These are phyloP conservation scores for Cerioporus squamosus DNA, from an alignment of 1,284 basidiomycete species.

Conservation along the genomic window DNA sequence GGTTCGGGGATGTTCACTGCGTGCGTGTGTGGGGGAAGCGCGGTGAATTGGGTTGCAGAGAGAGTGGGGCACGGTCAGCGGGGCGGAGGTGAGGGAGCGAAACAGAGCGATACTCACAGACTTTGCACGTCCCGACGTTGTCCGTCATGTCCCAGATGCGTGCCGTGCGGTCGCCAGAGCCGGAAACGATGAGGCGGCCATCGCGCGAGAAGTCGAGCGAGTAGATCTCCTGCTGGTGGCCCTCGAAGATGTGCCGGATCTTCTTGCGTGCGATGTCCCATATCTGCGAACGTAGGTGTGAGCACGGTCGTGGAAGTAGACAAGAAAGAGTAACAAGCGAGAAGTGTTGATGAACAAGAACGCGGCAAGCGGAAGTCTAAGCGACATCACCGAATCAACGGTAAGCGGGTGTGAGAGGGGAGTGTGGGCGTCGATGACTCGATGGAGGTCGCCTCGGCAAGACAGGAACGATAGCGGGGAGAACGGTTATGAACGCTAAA, in stretches of 20 bases:
- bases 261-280: slow-evolving; percentile 27
- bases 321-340: background rate
- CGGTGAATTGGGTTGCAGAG: background rate
- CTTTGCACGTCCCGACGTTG: slow-evolving; percentile 42
- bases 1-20: slow-evolving; percentile 44
- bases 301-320: too few species aligned
- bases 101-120: slow-evolving; percentile 35
- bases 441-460: background rate
- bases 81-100: background rate
- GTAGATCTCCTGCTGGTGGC: slow-evolving; percentile 89
- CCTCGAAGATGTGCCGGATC: slow-evolving; percentile 91
- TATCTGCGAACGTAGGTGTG: background rate
- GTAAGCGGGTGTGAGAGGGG: background rate
- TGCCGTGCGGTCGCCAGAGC: slow-evolving; percentile 85
- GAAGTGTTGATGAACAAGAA: background rate
- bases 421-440: background rate
- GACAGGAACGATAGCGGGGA: background rate
- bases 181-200: slow-evolving; percentile 79
- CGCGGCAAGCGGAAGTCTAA: background rate
- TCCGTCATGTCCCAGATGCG: slow-evolving; percentile 84
- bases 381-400: background rate
- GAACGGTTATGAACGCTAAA: background rate
- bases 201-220: slow-evolving; percentile 83
- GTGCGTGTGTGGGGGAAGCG: background rate
- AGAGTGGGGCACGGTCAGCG: background rate